Evolutionary conservation across 495 filamentous ascomycete species (phyloP), one percentile per base, ranked within the genome.

Genomic region (Aspergillus sclerotiicarbonarius): DNA sequence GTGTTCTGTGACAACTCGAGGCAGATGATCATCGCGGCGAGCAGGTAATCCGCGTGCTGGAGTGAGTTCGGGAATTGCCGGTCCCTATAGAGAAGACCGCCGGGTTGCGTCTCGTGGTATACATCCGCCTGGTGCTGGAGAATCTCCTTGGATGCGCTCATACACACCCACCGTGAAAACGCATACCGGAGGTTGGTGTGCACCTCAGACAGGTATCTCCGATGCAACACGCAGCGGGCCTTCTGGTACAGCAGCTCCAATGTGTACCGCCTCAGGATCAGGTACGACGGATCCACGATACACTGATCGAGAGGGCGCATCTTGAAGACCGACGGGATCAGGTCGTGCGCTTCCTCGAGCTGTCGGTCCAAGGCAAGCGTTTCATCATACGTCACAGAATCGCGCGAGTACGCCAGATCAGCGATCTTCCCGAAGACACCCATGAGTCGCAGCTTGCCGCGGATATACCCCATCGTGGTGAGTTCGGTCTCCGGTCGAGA

Each of bases 21-120:
- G 61, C 86, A 87, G 18, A 98, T 80, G 55, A 96, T 85, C 90
- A 96, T 96, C 3, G 90, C 88, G 1, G 90, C 91, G 16, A 95
- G 85, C 13, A 96, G 73, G 63, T 93, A 96, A 62, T 98, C 93
- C 21, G 83, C 79, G 48, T 86, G 88, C 16, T 90, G 90, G 4
- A 95, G 80, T 0, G 88, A 88, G 16, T 84, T 90, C 51, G 93
- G 84, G 68, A 87, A 89, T 80, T 82, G 91, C 62, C 86, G 84
- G 69, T 90, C 86, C 19, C 80, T 80, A 54, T 87, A 82, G 41
- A 92, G 71, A 15, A 88, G 82, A 6, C 90, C 90, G 32, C 84
- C 85, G 2, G 87, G 84, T 65, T 88, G 82, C 3, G 84, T 87
- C 63, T 96, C 92, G 19, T 80, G 78, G 67, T 89, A 82, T 13